Evolutionary conservation across 495 filamentous ascomycete species (phyloP), one percentile per base, ranked within the genome.

Genomic region (Cercophora scortea): DNA sequence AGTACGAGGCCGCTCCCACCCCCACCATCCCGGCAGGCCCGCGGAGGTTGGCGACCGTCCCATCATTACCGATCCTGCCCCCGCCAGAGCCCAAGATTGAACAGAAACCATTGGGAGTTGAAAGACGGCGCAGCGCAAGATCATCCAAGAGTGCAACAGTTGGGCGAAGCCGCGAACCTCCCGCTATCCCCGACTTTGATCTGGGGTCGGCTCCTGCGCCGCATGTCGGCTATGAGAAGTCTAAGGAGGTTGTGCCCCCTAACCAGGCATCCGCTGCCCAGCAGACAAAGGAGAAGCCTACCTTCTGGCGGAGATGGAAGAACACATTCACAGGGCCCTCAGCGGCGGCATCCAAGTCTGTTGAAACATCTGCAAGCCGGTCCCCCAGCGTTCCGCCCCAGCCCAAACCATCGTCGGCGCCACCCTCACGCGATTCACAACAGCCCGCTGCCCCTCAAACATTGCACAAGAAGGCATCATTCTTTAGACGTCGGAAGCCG

Each of bases 401-500:
- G 47, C 55, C 62, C 32, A 77, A 76, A 50, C 51, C 63, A n/a
- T 69, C 70, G 18, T 64, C 72, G 15, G 62, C 68, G 19, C 71
- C 77, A 11, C 78, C 77, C 18, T 71, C 71, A 11, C 69, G 77
- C 72, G 66, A 76, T 42, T 64, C 69, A 25, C 64, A 65, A 15
- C 71, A 68, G 13, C 65, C 66, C 44, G 51, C 67, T 35, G 66
- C 74, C 76, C 79, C 71, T 50, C 71, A 77, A 6, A 55, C 96
- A 49, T 86, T 84, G 51, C 96, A 98, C 72, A 97, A 95, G 66
- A 79, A 85, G 4, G 95, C 91, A 1, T 85, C 83, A 0, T 96
- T 98, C 74, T 96, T 98, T 69, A 79, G 93, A 58, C 78, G 92
- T 56, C 80, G 93, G 57, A 98, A 98, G 78, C 89, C 88, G 70